Base-by-base conservation (phyloP, 2,329 filamentous ascomycete genomes). In the Verticillium alfalfae region DNA sequence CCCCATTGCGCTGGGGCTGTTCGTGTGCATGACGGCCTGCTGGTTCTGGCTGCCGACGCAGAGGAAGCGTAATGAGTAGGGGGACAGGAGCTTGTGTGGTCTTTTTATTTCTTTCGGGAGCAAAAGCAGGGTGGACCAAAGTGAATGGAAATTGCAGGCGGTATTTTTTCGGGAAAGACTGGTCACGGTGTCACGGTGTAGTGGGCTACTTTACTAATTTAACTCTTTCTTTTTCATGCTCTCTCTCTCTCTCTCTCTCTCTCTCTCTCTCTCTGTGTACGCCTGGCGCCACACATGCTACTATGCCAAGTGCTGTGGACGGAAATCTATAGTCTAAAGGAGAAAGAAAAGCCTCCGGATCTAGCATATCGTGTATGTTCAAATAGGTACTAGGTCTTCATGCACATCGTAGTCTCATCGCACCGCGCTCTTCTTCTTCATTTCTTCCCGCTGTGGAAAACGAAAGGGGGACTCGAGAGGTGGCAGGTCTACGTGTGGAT, bases 1-100 rank as follows among this genome's bases (percentile, higher is more conserved):
- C 75, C 88, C 89, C 0, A 86, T 92, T 64, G 88, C 86, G 49
- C 84, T 92, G 66, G 84, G 76, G 0, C 69, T 91, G 62, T 91
- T 89, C 73, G 79, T 73, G 1, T 77, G 82, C 3, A 92, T 92
- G 90, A 58, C 87, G 56, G 70, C 79, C 1, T 88, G 85, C 65
- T 92, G 88, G 89, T 85, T 80, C 60, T 74, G 73, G 1, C 71
- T 91, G 64, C 88, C 89, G 0, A 75, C 71, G 13, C 70, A 78
- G 49, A 75, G 75, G 63, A 91, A 90, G 83, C 82, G 84, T 68
- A 81, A 75, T 0, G 87, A 89, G 63, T 89, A 13, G 26, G 26
- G 26, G 26, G 26, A 22, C 22, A 22, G 26, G 26, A 5, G 4
- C 4, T 3, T 31, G 26, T 31, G 26, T 31, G 26, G 26, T 31